Evolutionary conservation across 2,329 filamentous ascomycete species (phyloP), one percentile per base, ranked within the genome.

Genomic region (Colletotrichum truncatum): DNA sequence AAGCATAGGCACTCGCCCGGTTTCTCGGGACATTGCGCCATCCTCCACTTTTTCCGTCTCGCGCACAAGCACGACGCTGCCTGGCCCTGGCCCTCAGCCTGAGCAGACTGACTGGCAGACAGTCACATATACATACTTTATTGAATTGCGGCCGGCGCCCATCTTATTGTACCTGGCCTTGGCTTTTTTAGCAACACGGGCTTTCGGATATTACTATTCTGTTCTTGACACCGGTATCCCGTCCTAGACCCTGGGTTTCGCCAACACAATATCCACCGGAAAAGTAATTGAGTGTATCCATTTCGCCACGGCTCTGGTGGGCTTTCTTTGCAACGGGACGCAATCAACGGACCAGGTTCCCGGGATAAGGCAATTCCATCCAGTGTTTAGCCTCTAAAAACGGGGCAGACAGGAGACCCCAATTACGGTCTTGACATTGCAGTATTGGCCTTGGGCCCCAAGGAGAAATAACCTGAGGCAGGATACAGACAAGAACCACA

Each of bases 11-110:
- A 6, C 58, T 38, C 57, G 53, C 53, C 41, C 46, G 51, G 39
- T 14, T 39, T 34, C 14, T 14, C 46, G 58, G 36, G 41, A 43
- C 30, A 49, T 62, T 21, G 49, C 62, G 36, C 41, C 41, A 62
- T 55, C 14, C 16, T 48, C 61, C 39, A 61, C 48, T 38, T 48
- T 34, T 26, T 21, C n/a, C 60, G 18, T 53, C 32, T 28, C 49
- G 39, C 48, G 48, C 56, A 64, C 55, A 48, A 41, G 32, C 46
- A 45, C 58, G 46, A 53, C 30, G 56, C 56, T 43, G 61, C 43
- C 28, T 54, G 28, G 36, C 48, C 23, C 12, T 41, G 32, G 30
- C n/a, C 30, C 39, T 43, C 36, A 45, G 25, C 18, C 30, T 54
- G 34, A 14, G 16, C 34, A 32, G 43, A 51, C 49, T 26, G 18